phyloP scores from a whole-genome alignment of 2,329 filamentous ascomycete genomes.

The Scortechinia acanthostroma region DNA sequence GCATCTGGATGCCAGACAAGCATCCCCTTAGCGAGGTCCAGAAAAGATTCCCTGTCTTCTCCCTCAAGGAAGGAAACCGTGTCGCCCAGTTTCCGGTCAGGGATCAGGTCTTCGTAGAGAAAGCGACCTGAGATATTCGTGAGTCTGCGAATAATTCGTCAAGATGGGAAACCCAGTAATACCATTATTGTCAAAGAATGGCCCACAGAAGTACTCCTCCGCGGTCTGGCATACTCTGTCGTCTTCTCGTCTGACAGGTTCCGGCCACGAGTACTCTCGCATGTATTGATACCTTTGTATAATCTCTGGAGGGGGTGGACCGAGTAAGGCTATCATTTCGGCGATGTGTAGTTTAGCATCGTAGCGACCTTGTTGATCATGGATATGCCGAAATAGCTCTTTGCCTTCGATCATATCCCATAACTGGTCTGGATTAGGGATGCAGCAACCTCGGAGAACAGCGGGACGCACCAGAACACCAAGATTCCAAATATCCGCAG shows the following conservation, averaged over 20 bases:
- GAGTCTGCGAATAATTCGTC: slow-evolving; percentile 9
- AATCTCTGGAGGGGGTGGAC: slow-evolving; percentile 23
- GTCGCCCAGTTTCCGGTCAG: slow-evolving; percentile 16
- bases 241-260: slow-evolving; percentile 16
- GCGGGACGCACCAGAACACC: slow-evolving; percentile 10
- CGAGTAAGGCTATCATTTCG: slow-evolving; percentile 30
- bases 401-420: slow-evolving; percentile 26
- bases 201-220: slow-evolving; percentile 22
- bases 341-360: slow-evolving; percentile 25
- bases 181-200: slow-evolving; percentile 23
- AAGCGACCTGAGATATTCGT: slow-evolving; percentile 16
- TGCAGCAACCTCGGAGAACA: slow-evolving; percentile 7
- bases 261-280: slow-evolving; percentile 16
- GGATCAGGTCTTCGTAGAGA: slow-evolving; percentile 20
- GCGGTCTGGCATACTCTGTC: slow-evolving; percentile 17
- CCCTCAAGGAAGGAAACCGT: slow-evolving; percentile 14
- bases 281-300: slow-evolving; percentile 18
- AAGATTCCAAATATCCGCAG: slow-evolving; percentile 14
- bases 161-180: slow-evolving; percentile 7
- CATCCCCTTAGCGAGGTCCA: slow-evolving; percentile 12
- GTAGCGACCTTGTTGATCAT: slow-evolving; percentile 21
- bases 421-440: slow-evolving; percentile 13
- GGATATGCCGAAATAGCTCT: slow-evolving; percentile 23
- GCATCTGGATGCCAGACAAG: not conserved
- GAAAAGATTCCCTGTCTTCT: slow-evolving; percentile 18